Base-by-base conservation (phyloP, 2,329 filamentous ascomycete genomes). In the Xenoacremonium recifei region DNA sequence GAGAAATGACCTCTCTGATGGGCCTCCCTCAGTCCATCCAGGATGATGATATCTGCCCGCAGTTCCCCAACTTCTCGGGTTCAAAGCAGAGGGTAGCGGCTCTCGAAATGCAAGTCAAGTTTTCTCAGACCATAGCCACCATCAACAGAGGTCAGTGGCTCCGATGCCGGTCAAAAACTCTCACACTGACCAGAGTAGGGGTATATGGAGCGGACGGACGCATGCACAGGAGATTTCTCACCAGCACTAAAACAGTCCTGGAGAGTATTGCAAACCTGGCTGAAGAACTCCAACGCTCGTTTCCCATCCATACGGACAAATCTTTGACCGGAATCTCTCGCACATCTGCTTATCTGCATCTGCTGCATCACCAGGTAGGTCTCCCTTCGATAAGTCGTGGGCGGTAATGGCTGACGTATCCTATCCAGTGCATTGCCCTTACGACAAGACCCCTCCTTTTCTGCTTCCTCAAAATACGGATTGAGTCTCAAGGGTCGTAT, bases 1-100 rank as follows among this genome's bases (percentile, higher is more conserved):
- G 75, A 3, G 68, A 78, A 48, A 75, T 78, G 66, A 74, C 73
- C 1, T 74, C 73, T 1, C 47, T 78, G 3, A 75, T 78, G 69
- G 76, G 76, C 0, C 47, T 76, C 0, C 75, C 76, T 0, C 66
- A 71, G 34, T 69, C 71, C 0, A 63, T 79, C 2, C 61, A 64
- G 16, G 73, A 78, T 29, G 69, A 76, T n/a, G 71, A 79, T 31
- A 67, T 80, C 1, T 64, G 70, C 6, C 69, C 71, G 1, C 62
- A 65, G 21, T 50, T 66, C 2, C 63, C 63, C 0, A 51, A 53
- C 2, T 65, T 61, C 13, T 48, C 46, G 1, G 63, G 60, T 1
- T 60, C 57, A 0, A 17, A 44, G 0, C 56, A 61, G 6, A 43
- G 62, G 3, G 53, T 50, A 0, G 51, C 58, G 3, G 60, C 62